Conservation (phyloP, 2,329 filamentous ascomycete species). For the Fusarium nematophilum region DNA sequence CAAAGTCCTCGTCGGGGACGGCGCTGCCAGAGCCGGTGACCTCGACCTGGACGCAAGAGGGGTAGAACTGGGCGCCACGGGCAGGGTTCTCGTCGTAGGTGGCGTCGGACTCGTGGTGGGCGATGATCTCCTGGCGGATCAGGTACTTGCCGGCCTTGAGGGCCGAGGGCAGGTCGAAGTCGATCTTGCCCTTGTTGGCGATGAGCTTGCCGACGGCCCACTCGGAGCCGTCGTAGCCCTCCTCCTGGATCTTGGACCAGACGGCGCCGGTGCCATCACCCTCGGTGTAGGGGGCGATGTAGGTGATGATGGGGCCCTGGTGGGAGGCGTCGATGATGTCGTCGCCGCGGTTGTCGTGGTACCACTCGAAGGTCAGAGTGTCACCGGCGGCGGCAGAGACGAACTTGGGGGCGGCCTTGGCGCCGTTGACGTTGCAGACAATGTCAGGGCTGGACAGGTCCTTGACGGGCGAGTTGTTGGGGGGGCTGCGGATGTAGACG, state of each 20-base stretch:
- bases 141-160: conserved; percentile 64
- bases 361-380: conserved; percentile 61
- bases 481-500: conserved; percentile 58
- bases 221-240: conserved; percentile 52
- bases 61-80: conserved; percentile 59
- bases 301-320: conserved; percentile 64
- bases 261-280: conserved; percentile 59
- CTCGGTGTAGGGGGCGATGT: conserved; percentile 58
- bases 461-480: conserved; percentile 58
- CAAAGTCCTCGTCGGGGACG: conserved; percentile 55
- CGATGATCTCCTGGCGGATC: conserved; percentile 67
- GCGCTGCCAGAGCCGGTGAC: conserved; percentile 60
- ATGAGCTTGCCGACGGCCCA: conserved; percentile 60
- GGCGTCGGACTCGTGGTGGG: conserved; percentile 59
- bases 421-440: conserved; percentile 58
- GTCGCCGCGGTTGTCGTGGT: conserved; percentile 61
- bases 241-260: conserved; percentile 60
- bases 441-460: conserved; percentile 55
- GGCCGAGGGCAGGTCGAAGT: conserved; percentile 58
- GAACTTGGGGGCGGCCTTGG: conserved; percentile 51
- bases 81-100: conserved; percentile 44
- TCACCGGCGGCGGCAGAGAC: conserved; percentile 60
- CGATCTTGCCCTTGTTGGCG: conserved; percentile 60
- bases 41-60: conserved; percentile 70
- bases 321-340: conserved; percentile 66